Conservation (phyloP, 352 stramenopile genomes). For the Thraustochytrium striatum region DNA sequence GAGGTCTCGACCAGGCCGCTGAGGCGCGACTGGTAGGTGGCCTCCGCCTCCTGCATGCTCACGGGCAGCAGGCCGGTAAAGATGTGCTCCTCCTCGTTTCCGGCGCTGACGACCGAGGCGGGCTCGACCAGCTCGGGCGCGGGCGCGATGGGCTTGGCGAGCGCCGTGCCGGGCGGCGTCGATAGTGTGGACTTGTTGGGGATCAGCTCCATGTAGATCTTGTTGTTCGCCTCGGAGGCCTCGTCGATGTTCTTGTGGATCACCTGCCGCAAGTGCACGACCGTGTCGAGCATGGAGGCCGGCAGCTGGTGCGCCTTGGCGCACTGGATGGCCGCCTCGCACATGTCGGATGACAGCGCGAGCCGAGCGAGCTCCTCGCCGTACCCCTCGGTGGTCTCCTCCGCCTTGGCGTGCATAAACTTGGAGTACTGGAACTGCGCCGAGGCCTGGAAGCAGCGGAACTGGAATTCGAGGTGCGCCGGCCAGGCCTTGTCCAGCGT, state of each 20-base stretch:
- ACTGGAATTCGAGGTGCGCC: slow-evolving; percentile 44
- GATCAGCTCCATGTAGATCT: slow-evolving; percentile 48
- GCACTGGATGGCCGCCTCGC: slow-evolving; percentile 19
- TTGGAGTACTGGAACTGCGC: slow-evolving; percentile 50
- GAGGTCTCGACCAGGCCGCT: slow-evolving; percentile 17
- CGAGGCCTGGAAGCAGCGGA: slow-evolving; percentile 44
- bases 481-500: slow-evolving; percentile 39
- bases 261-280: neutral
- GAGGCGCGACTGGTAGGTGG: slow-evolving; percentile 24
- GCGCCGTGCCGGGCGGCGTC: neutral
- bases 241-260: slow-evolving; percentile 29
- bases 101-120: neutral
- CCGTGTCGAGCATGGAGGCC: slow-evolving; percentile 35
- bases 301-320: neutral
- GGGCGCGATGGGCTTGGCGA: slow-evolving; percentile 19
- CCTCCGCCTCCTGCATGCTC: slow-evolving; percentile 39
- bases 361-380: slow-evolving; percentile 46
- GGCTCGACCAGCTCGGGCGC: neutral
- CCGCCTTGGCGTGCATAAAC: slow-evolving; percentile 26
- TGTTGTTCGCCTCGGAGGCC: slow-evolving; percentile 47
- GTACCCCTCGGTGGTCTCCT: slow-evolving; percentile 47
- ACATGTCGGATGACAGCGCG: neutral
- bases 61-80: slow-evolving; percentile 38
- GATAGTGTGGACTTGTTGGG: neutral
- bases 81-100: neutral